Base-by-base conservation (phyloP, 179 eudicot species). In the Heliamphora pulchella region DNA sequence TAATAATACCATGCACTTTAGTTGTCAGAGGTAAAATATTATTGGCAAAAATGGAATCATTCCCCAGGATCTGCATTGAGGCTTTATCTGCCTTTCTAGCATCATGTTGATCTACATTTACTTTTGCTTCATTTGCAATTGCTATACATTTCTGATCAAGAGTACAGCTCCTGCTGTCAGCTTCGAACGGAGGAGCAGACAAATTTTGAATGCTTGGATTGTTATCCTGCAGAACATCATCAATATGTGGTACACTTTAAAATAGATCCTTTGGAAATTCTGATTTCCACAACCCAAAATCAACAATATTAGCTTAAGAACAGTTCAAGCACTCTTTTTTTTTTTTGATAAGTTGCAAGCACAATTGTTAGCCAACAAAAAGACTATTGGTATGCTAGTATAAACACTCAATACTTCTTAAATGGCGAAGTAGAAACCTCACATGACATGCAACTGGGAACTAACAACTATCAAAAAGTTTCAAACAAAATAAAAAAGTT, bases 1-100 rank as follows among this genome's bases (percentile, higher is more conserved):
- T 15, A 1, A 61, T 17, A 59, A 46, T 83, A 94, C 98, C 97
- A 59, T 86, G 88, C 71, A 82, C 70, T 51, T 87, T 76, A 81
- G 89, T 78, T 69, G 85, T 84, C 80, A 84, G 74, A 53, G 88
- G 89, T 68, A 88, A 72, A 82, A 83, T 61, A 43, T 80, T 83
- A 14, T 82, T 82, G 55, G 84, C 79, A 67, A 79, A 63, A 79
- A 81, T 59, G 44, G 78, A 83, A 79, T 88, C 90, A 82, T 85
- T 87, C 20, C 77, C 88, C 54, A 79, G 80, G 2, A 73, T 73
- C 43, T 63, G 81, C 58, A 77, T 80, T 78, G 86, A 81, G 85
- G 89, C 67, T 86, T 83, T 59, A 76, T 91, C 90, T 48, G 75
- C 78, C 70, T 87, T 86, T 61, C 78, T 77, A 80, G 85, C 81